Base-by-base conservation (phyloP, 2,329 filamentous ascomycete genomes). In the Macrophomina tecta region DNA sequence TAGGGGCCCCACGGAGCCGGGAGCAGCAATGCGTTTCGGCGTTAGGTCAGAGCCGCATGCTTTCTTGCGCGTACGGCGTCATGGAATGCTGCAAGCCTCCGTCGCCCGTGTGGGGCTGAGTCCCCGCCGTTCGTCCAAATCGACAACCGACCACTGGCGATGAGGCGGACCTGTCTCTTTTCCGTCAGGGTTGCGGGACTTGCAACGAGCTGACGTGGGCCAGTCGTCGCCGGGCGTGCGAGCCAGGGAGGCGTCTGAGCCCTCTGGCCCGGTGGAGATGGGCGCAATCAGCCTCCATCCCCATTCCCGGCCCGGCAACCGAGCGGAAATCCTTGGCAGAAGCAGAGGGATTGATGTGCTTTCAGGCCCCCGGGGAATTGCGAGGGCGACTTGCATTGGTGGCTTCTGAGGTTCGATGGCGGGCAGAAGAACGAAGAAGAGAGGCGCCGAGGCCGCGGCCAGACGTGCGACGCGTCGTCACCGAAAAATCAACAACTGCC, bases 151-250 rank as follows among this genome's bases (percentile, higher is more conserved):
- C 23, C 23, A 23, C 23, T 23, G 23, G 23, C 23, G 23, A 23
- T 23, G 23, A 23, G 23, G 23, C 23, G 23, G 23, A 23, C 23
- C 23, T 23, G 23, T 23, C 23, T 23, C 23, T 23, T 23, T 23
- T 23, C 23, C 23, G 23, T 23, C 23, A 23, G 23, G 40, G 16
- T 18, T 7, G 30, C n/a, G 32, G 42, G 42, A 62, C 58, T 49
- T 38, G 58, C 16, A 28, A 62, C 11, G 30, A 51, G 58, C 58
- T 62, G 58, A 51, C 58, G 58, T 62, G 51, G 58, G 45, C 58
- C 34, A 28, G 16, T 34, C 11, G 49, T 30, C 40, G 14, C 45
- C 14, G 16, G 45, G 30, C 5, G 38, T n/a, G 11, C 58, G 58
- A 38, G 58, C 42, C 58, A 62, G 18, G 16, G n/a, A 23, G 28